Evolutionary conservation across 1,284 basidiomycete species (phyloP).

Genomic region (Chalciporus sp.): DNA sequence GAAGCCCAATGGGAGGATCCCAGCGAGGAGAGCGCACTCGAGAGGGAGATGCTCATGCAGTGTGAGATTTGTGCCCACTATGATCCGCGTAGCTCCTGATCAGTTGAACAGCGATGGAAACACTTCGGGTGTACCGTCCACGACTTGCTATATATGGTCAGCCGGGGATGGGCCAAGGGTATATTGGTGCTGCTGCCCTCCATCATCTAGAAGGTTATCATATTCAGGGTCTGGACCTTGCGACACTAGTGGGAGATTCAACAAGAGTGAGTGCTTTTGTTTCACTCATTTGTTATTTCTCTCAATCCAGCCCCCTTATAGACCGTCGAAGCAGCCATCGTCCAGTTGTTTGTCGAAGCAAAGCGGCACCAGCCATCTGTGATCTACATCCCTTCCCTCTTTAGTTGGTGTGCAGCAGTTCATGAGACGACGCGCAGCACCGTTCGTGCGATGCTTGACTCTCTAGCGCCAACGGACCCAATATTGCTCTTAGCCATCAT

Average conservation of each 20-base stretch:
- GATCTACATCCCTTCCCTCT: slow-evolving; percentile 90
- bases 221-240: slow-evolving; percentile 91
- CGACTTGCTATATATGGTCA: slow-evolving; percentile 85
- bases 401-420: slow-evolving; percentile 86
- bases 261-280: slow-evolving; percentile 61
- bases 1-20: slow-evolving; percentile 90
- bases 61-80: slow-evolving; percentile 48
- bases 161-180: slow-evolving; percentile 88
- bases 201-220: slow-evolving; percentile 97
- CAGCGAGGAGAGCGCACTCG: slow-evolving; percentile 71
- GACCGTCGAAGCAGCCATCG: slow-evolving; percentile 91
- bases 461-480: slow-evolving; percentile 88
- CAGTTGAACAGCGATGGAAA: slow-evolving; percentile 77
- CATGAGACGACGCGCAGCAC: slow-evolving; percentile 86
- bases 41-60: slow-evolving; percentile 85
- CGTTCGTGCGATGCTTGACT: slow-evolving; percentile 88
- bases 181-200: slow-evolving; percentile 87
- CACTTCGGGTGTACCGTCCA: slow-evolving; percentile 88
- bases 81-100: slow-evolving; percentile 2
- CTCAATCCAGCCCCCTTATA: slow-evolving; percentile 32
- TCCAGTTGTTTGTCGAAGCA: slow-evolving; percentile 97
- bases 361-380: slow-evolving; percentile 97
- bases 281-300: neutral
- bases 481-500: slow-evolving; percentile 89
- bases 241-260: slow-evolving; percentile 87